Evolutionary conservation across 2,329 filamentous ascomycete species (phyloP).

Genomic region (Diaporthe sp.): DNA sequence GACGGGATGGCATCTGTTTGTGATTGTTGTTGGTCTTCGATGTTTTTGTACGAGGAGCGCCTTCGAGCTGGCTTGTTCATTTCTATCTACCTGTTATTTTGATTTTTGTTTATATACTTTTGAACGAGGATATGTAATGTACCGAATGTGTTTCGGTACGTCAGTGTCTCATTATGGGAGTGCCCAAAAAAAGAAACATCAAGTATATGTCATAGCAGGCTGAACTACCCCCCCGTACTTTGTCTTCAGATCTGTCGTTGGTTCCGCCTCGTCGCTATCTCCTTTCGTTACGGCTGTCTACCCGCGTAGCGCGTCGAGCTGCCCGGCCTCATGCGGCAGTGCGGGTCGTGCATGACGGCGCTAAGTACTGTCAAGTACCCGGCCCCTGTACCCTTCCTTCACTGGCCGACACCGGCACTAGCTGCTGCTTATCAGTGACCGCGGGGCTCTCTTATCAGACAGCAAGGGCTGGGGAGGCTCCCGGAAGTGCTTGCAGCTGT

Average conservation of each 20-base stretch:
- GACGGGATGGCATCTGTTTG: neutral
- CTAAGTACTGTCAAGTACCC: constrained; percentile 14
- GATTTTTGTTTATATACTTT: constrained; percentile 2
- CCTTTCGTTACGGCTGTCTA: neutral
- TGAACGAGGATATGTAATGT: neutral
- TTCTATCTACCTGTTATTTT: neutral
- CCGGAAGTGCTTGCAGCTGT: constrained; percentile 35
- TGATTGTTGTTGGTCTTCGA: constrained; percentile 16
- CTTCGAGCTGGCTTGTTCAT: constrained; percentile 41
- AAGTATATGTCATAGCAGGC: neutral
- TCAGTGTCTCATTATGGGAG: constrained; percentile 16
- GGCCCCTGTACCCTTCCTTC: neutral
- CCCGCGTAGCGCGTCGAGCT: constrained; percentile 25
- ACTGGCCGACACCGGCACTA: constrained; percentile 21
- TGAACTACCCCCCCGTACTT: neutral
- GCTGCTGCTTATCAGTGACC: constrained; percentile 34
- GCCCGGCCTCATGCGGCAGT: neutral
- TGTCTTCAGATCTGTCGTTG: neutral
- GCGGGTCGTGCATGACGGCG: constrained; percentile 4
- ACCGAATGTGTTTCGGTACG: neutral
- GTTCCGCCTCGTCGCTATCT: neutral
- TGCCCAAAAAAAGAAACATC: neutral
- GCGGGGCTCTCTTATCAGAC: constrained; percentile 38
- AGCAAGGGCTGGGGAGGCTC: neutral
- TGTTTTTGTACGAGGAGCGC: constrained; percentile 40